Base-by-base conservation (phyloP, 139 green algal genomes). In the Eudorina sp. region DNA sequence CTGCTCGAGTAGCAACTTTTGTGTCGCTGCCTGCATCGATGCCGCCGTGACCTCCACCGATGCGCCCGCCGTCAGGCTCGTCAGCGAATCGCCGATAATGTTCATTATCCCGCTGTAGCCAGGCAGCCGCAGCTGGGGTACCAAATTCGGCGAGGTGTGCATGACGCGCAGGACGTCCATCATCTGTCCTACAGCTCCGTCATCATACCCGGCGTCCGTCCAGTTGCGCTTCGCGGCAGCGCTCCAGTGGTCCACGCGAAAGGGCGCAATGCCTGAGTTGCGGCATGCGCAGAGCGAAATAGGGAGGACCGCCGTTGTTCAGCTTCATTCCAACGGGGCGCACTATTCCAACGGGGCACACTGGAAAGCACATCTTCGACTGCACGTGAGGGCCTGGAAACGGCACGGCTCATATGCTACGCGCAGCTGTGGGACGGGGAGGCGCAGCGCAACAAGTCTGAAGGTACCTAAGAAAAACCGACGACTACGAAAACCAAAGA, bases 221-320 rank as follows among this genome's bases (percentile, higher is more conserved):
- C 82, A 88, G 45, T 55, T 19, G 45, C 8, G 9, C 46, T 51
- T 3, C 2, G 64, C 27, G 31, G 64, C 64, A 34, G 45, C 19
- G 31, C 38, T 58, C 64, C 66, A 88, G 9, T 88, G 82, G 29
- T 88, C 82, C 18, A 45, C 55, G 34, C 82, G 66, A 46, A 80
- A 80, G 46, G 82, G 82, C 48, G 46, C 34, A 1, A 80, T 25
- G 11, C 19, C 79, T 85, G 77, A 2, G 53, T 34, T n/a, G n/a
- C n/a, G n/a, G n/a, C n/a, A n/a, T n/a, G n/a, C n/a, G n/a, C n/a
- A n/a, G n/a, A n/a, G n/a, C n/a, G n/a, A n/a, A n/a, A n/a, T n/a
- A n/a, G n/a, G n/a, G n/a, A n/a, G n/a, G n/a, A n/a, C n/a, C n/a
- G n/a, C n/a, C n/a, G n/a, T n/a, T n/a, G n/a, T n/a, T n/a, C n/a